These are phyloP conservation scores for Raphanus hybrid DNA, from an alignment of 441 rosid species.

Conservation along the genomic window DNA sequence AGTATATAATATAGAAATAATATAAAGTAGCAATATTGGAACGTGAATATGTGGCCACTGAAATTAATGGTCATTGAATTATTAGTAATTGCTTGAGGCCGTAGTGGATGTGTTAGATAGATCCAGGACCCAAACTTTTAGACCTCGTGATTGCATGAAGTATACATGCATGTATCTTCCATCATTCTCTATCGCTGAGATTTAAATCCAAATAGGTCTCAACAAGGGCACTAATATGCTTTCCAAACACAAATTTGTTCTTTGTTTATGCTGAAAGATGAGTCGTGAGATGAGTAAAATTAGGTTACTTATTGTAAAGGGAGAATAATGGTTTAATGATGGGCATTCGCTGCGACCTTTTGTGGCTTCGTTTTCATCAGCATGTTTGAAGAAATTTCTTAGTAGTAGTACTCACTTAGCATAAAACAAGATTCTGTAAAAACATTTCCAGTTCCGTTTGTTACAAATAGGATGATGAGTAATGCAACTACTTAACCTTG, in stretches of 20 bases:
- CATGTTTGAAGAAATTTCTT: conserved; percentile 5
- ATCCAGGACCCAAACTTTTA: no score
- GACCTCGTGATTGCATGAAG: no score
- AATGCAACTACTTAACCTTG: neutral
- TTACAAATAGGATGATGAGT: neutral
- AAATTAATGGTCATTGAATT: no score
- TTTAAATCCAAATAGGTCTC: neutral
- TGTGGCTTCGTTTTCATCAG: conserved; percentile 19
- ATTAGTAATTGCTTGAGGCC: no score
- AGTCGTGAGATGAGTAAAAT: conserved; percentile 21
- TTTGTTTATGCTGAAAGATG: conserved; percentile 18
- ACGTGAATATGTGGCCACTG: no score
- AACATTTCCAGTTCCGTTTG: neutral
- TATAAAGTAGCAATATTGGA: no score
- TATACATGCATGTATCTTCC: no score
- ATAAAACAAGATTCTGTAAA: neutral
- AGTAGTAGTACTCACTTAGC: neutral
- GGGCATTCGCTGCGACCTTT: conserved; percentile 34
- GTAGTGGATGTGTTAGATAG: no score
- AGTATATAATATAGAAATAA: no score
- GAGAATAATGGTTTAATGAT: conserved; percentile 29
- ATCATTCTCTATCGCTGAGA: no score
- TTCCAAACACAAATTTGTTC: conserved; percentile 13
- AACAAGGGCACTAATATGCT: neutral
- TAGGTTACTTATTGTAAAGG: conserved; percentile 35